A percentile compares a stretch with the other conserved stretches of the same genome.
Conservation (phyloP, 805 yeast species). For the Kluyveromyces wickerhamii region DNA sequence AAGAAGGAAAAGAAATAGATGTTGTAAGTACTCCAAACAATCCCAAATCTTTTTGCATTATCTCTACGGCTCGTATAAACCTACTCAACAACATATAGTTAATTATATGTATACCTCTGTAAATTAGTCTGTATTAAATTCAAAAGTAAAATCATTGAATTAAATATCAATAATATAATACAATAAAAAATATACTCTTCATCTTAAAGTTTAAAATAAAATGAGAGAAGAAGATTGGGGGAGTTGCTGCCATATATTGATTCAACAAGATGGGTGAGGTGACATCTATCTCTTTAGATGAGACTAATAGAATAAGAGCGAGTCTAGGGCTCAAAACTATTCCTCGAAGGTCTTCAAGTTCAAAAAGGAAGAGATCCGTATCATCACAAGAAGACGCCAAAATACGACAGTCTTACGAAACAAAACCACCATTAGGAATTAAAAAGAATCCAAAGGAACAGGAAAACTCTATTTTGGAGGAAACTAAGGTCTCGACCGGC, state of each 20-base stretch:
- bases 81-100: conserved; percentile 2
- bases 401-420: neutral
- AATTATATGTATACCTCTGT: conserved; percentile 4
- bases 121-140: conserved; percentile 6
- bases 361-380: neutral
- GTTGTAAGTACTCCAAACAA: neutral
- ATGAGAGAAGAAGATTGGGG: neutral
- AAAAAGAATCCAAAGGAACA: too few relatives aligned
- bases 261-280: conserved; percentile 15
- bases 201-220: neutral
- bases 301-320: conserved; percentile 36
- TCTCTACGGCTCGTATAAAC: conserved; percentile 2
- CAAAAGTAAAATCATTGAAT: neutral
- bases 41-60: conserved; percentile 1
- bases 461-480: too few relatives aligned
- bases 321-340: conserved; percentile 36
- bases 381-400: neutral
- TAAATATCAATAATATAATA: neutral
- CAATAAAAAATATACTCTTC: neutral
- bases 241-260: neutral
- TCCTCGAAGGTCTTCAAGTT: conserved; percentile 13
- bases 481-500: too few relatives aligned
- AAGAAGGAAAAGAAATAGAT: conserved; percentile 27
- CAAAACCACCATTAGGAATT: neutral
- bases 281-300: conserved; percentile 31